Base-by-base conservation (phyloP, 73 alveolate species). In the Tetrahymena thermophila region DNA sequence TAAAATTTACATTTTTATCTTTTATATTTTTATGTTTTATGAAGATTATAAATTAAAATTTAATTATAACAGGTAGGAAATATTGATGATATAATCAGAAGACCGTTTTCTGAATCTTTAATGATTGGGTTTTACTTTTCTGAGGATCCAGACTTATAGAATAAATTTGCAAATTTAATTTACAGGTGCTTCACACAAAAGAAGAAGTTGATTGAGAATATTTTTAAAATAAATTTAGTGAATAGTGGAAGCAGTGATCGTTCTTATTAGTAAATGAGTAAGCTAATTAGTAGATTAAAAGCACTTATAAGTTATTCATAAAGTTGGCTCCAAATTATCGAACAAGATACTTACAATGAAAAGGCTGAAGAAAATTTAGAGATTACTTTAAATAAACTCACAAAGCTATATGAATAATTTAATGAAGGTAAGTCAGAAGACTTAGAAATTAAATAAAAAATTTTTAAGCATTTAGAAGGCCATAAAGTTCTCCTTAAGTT, bases 81-180 rank as follows among this genome's bases (percentile, higher is more conserved):
- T 50, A 85, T 95, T 50, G 97, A 95, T 95, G 38, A 89, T 15
- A 95, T 95, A 16, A 55, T 95, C n/a, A 56, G 93, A 93, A 85
- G 97, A 85, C 97, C 97, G 0, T 95, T 95, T 37, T 93, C 93
- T 25, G 97, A 95, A 95, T 89, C 94, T 5, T 21, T 95, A 34
- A 95, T 95, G 40, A 56, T 95, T 15, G 95, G 95, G 55, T 95
- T 95, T 28, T 95, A 95, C 94, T 95, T 95, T 50, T 94, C 97
- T n/a, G 83, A 93, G 57, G 97, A 95, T 89, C 94, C 95, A 19
- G 97, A 95, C 35, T 56, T 95, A 23, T 50, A 95, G n/a, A 95
- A 95, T 89, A 50, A 89, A 25, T 58, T 95, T 21, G 97, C 94
- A 7, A 95, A 95, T 89, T 38, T 95, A 11, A 34, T 95, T n/a